phyloP scores from a whole-genome alignment of 2,329 filamentous ascomycete genomes.

The Penicillium sp. region DNA sequence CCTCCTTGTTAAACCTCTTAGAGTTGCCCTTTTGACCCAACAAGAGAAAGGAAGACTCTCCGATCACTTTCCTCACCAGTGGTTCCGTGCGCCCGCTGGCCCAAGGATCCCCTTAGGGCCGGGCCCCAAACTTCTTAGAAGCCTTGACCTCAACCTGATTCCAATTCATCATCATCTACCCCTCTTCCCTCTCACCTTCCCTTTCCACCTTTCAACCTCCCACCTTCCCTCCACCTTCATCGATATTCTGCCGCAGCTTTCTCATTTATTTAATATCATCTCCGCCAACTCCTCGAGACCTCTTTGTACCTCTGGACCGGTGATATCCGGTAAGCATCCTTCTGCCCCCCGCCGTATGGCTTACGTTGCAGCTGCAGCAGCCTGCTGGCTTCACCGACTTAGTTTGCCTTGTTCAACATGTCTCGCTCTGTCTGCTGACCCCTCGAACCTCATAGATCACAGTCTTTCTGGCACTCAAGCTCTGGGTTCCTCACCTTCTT shows the following conservation, averaged over 20 bases:
- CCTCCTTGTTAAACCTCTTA: neutral
- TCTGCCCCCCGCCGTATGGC: neutral
- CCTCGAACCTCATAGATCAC: neutral
- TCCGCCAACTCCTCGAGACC: neutral
- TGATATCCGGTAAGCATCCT: conserved; percentile 13
- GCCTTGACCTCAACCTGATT: conserved; percentile 26
- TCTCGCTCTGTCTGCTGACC: neutral
- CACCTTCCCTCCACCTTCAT: conserved; percentile 4
- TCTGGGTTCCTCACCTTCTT: neutral
- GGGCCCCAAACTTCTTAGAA: conserved; percentile 9
- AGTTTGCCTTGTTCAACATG: neutral
- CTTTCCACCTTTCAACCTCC: conserved; percentile 22
- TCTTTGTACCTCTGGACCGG: conserved; percentile 3
- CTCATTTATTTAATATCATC: neutral
- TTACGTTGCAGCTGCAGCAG: conserved; percentile 2
- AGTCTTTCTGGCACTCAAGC: neutral
- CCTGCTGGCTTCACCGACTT: neutral
- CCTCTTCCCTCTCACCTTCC: conserved; percentile 31
- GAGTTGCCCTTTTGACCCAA: neutral
- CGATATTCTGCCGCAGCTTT: neutral
- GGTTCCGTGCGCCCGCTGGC: conserved; percentile 11
- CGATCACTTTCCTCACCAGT: conserved; percentile 4
- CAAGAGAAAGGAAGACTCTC: neutral
- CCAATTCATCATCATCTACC: conserved; percentile 36
- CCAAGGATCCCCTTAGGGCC: conserved; percentile 19